phyloP scores from a whole-genome alignment of 768 basidiomycete species.

The Auricularia auricula-judae region DNA sequence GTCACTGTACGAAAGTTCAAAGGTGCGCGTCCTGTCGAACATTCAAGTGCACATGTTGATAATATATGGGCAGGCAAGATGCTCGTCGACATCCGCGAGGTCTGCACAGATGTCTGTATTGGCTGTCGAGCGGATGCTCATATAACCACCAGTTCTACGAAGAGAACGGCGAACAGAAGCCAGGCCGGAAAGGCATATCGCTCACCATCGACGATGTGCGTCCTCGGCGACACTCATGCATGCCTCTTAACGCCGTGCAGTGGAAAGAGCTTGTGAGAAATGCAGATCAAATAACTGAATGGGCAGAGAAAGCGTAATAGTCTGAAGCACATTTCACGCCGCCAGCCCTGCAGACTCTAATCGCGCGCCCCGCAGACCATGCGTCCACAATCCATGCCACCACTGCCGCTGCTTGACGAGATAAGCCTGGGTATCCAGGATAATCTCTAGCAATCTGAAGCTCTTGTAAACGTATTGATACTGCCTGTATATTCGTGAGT shows the following conservation, averaged over 20 bases:
- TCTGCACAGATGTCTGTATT: background rate
- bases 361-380: conserved; percentile 55
- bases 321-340: background rate
- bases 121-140: background rate
- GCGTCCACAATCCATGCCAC: conserved; percentile 47
- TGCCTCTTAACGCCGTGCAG: conserved; percentile 18
- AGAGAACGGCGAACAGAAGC: conserved; percentile 43
- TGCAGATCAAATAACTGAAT: conserved; percentile 36
- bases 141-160: conserved; percentile 51
- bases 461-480: conserved; percentile 42
- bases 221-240: background rate
- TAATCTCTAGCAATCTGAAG: conserved; percentile 42
- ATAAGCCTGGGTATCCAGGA: conserved; percentile 54
- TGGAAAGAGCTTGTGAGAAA: conserved; percentile 46
- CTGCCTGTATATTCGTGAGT: conserved; percentile 31
- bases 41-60: background rate
- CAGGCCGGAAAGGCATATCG: conserved; percentile 75
- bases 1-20: conserved; percentile 44
- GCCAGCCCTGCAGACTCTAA: conserved; percentile 59
- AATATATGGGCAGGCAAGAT: conserved; percentile 36
- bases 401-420: conserved; percentile 47
- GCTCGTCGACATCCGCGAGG: conserved; percentile 43
- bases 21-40: conserved; percentile 17
- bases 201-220: conserved; percentile 53
- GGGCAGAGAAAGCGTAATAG: conserved; percentile 12